Evolutionary conservation across 169 alveolate genomes (phyloP), one percentile per base, ranked within the genome.

Genomic region (Plasmodium fragile): DNA sequence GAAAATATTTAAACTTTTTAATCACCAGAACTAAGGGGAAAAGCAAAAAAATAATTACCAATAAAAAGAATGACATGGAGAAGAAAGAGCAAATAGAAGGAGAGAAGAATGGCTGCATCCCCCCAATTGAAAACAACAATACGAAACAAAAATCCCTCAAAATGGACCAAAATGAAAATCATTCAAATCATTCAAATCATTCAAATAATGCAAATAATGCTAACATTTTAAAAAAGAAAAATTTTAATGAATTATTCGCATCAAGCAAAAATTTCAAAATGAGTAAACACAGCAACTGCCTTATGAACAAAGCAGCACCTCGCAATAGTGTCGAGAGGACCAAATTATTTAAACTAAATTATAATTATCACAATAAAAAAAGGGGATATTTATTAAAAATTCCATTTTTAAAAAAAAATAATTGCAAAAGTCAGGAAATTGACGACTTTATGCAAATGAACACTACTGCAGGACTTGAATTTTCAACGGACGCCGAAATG

Each of bases 1-100:
- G 78, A 84, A 84, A 73, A 25, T 84, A 84, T 84, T 72, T 84
- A 22, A 70, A 84, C 43, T 84, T 84, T 55, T 49, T 84, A 72
- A 84, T 84, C 59, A 72, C 41, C 22, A 84, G 78, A 72, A 49
- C 25, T 4, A 72, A 36, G 25, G 36, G 32, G 36, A 70, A 84
- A 84, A 13, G 16, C n/a, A 84, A 22, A 84, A 84, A 84, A 30
- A 5, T n/a, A 72, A 72, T 45, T 59, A 36, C 73, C 8, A 6
- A 13, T 72, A 4, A 16, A 34, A 70, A 71, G 43, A 52, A 2
- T 18, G 41, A 71, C 32, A 22, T 49, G 22, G 77, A 72, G 6
- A 16, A 16, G 32, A 16, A 49, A 39, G 32, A 34, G 34, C 43
- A 8, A 69, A 10, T 45, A n/a, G 32, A 0, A 10, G 43, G 78